Evolutionary conservation across 768 basidiomycete genomes (phyloP), one percentile per base, ranked within the genome.

Genomic region (Tricholomella constricta): DNA sequence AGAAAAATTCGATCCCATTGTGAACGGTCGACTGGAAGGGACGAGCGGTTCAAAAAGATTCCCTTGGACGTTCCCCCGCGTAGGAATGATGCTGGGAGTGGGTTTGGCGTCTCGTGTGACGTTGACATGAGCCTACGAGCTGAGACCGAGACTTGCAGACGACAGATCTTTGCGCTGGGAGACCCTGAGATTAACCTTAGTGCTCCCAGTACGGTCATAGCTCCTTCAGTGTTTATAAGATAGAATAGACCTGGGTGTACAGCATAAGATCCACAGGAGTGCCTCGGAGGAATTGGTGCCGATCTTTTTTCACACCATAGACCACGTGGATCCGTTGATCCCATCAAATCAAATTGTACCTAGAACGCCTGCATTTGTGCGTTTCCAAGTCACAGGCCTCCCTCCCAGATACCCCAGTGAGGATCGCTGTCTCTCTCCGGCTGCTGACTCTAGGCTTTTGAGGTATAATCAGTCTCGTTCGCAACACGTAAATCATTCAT

Each of bases 51-150:
- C 14, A 91, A 46, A 63, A 86, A 91, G 40, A 90, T 77, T 3
- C 89, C 89, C 65, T 90, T 89, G 17, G 88, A 90, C 2, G 89
- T 91, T 0, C 88, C 88, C 1, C 88, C 88, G 15, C 88, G 79
- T 15, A 89, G 65, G 62, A 85, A 90, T 1, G 77, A 70, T 8
- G 78, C 79, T 15, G 77, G 75, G 34, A 81, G 64, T n/a, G 75
- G 72, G 55, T 77, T 78, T 29, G 64, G 41, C 17, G 54, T 47
- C 4, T 31, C 22, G 4, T 46, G 54, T 42, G 47, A 57, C 14
- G 23, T 57, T 23, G 49, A 55, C 42, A 29, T 49, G 36, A 45
- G 32, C 25, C 38, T 45, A 17, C 25, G 25, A 23, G 11, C 42
- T 8, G 5, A 8, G 25, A 26, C 38, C 17, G 12, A 15, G 38